Evolutionary conservation across 2,329 filamentous ascomycete genomes (phyloP), one percentile per base, ranked within the genome.

Genomic region (Diplodia scrobiculata): DNA sequence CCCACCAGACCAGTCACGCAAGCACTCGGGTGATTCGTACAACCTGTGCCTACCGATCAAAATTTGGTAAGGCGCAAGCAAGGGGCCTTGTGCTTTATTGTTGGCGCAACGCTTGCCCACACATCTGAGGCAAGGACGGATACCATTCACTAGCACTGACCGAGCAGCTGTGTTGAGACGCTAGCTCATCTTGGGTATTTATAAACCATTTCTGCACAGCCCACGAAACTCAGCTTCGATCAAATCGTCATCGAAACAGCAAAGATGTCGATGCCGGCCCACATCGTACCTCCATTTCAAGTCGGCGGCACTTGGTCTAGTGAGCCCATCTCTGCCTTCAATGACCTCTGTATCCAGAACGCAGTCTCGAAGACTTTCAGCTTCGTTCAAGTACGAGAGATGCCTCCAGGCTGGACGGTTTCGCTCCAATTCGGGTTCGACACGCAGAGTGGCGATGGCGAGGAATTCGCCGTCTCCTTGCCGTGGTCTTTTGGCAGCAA

Each of bases 401-500:
- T 45, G 19, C 58, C 19, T 2, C 38, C 58, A 6, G 70, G 72
- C 5, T 75, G 72, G 71, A 60, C 34, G 27, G 72, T 69, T 1
- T 70, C 66, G 25, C 66, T 76, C 7, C 64, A 53, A 2, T 74
- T 77, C 48, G 69, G 70, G 2, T 68, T 67, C 14, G n/a, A 13
- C 32, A 70, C 70, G 4, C 48, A 72, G 5, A 50, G 66, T 0
- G 58, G 67, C 50, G 66, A 62, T 38, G 58, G 27, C 58, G 70
- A 71, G 38, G 29, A 71, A 13, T 69, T 73, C 14, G 66, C 67
- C 11, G 27, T 74, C 25, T 68, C 69, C 4, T 70, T 69, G 11
- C 38, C 68, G 14, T 71, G 71, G 3, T 69, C 68, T 19, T 79
- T 73, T 68, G 69, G 69, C 9, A 78, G 72, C 48, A 81, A 82